Evolutionary conservation across 148 eudicot species (phyloP), one percentile per base, ranked within the genome.

Genomic region (Rhododendron kiyosumense): DNA sequence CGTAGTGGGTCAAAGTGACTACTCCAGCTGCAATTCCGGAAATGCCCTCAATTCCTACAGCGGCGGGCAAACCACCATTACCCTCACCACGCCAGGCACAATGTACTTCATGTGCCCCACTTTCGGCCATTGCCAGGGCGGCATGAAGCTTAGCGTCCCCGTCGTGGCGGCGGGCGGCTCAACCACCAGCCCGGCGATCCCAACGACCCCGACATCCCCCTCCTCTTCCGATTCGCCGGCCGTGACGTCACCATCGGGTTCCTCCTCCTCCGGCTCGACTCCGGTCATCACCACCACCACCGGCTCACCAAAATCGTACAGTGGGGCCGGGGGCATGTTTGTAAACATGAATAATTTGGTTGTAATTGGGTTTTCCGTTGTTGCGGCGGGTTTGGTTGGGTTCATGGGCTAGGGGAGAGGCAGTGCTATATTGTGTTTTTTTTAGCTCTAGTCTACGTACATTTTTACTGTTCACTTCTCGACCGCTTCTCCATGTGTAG

Each of bases 361-460:
- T 26, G 79, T 81, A 22, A 75, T 81, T 8, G 89, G 88, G 28
- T 69, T 87, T 12, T 78, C 84, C 0, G 38, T 87, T 63, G 90
- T 85, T 81, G 51, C 87, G 45, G 90, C 81, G 24, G 75, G 85
- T 24, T 5, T 90, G 69, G 57, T 89, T 80, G 87, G 32, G 18
- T 86, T 77, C 17, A 88, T 87, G 91, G 82, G 89, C 93, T 92
- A 91, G 93, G 92, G 59, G 46, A 92, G 93, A 89, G 94, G 90
- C 92, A 92, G 94, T 91, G 93, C 93, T 78, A 30, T 81, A 9
- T 54, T 63, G 22, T 46, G 8, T 86, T 38, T 14, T 26, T 5
- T 83, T 82, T n/a, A n/a, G n/a, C n/a, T n/a, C n/a, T n/a, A n/a
- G n/a, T n/a, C n/a, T n/a, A n/a, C n/a, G n/a, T n/a, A n/a, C n/a